Conservation (phyloP, 805 yeast genomes). For the Ogataea wickerhamii region DNA sequence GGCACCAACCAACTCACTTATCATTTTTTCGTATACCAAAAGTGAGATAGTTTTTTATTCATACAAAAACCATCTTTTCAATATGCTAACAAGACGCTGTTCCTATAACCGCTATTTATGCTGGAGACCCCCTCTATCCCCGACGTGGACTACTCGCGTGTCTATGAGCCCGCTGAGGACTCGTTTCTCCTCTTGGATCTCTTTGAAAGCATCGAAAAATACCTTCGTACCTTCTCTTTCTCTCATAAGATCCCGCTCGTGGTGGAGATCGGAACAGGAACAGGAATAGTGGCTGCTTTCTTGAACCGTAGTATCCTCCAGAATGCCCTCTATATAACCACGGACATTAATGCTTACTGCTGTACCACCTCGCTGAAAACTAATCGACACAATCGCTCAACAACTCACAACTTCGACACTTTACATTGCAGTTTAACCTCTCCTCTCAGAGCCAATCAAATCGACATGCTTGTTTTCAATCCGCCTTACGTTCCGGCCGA, state of each 20-base stretch:
- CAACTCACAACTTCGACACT: slow-evolving; percentile 36
- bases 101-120: no score
- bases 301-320: slow-evolving; percentile 56
- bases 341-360: slow-evolving; percentile 82
- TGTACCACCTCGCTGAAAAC: slow-evolving; percentile 52
- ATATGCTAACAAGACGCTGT: no score
- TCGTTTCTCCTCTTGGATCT: slow-evolving; percentile 79
- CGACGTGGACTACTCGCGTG: slow-evolving; percentile 59
- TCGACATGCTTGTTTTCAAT: slow-evolving; percentile 81
- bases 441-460: slow-evolving; percentile 40
- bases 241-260: slow-evolving; percentile 46
- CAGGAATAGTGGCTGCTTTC: slow-evolving; percentile 86
- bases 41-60: no score
- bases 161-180: slow-evolving; percentile 95
- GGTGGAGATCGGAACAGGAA: slow-evolving; percentile 86
- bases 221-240: slow-evolving; percentile 30
- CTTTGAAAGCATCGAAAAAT: slow-evolving; percentile 55
- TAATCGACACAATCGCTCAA: slow-evolving; percentile 17
- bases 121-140: slow-evolving; percentile 70
- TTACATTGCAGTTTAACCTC: slow-evolving; percentile 58
- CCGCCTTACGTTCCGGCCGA: slow-evolving; percentile 97
- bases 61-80: no score
- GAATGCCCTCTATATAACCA: slow-evolving; percentile 52
- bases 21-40: no score
- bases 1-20: no score